phyloP scores from a whole-genome alignment of 371 early-diverging fungal genomes.

The Blakeslea trispora region DNA sequence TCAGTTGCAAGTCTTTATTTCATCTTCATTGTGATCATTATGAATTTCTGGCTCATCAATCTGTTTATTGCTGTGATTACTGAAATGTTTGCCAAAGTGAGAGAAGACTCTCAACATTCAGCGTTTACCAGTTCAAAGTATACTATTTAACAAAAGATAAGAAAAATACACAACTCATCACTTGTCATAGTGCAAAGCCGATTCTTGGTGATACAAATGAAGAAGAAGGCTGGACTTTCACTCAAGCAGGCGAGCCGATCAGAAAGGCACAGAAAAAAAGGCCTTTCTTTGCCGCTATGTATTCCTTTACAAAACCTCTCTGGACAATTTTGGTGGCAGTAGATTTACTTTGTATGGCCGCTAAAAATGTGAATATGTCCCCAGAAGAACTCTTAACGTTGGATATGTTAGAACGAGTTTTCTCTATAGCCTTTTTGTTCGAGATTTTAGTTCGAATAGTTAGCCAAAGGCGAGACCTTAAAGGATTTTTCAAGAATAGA shows the following conservation, averaged over 20 bases:
- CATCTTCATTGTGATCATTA: constrained; percentile 60
- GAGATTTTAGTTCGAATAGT: constrained; percentile 57
- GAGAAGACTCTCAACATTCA: constrained; percentile 68
- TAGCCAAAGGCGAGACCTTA: constrained; percentile 36
- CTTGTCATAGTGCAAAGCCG: constrained; percentile 35
- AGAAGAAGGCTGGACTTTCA: constrained; percentile 51
- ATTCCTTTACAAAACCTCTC: constrained; percentile 41
- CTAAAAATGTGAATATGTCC: constrained; percentile 48
- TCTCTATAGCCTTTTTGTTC: constrained; percentile 56
- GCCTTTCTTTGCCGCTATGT: constrained; percentile 19
- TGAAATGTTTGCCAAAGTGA: constrained; percentile 72
- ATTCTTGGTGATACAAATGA: constrained; percentile 47
- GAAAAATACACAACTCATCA: background rate
- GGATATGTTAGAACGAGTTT: constrained; percentile 49
- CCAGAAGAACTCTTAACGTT: constrained; percentile 25
- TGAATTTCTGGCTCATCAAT: constrained; percentile 74
- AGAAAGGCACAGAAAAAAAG: constrained; percentile 14
- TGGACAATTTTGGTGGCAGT: constrained; percentile 54
- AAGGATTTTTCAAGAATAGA: constrained; percentile 48
- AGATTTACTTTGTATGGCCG: constrained; percentile 58
- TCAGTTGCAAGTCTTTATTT: constrained; percentile 61
- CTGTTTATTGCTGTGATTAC: constrained; percentile 73
- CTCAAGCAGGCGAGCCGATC: constrained; percentile 13
- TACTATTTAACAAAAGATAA: constrained; percentile 2
- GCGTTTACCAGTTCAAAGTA: constrained; percentile 60